Conservation (phyloP, 129 eudicot species). For the Smallanthus sonchifolius region DNA sequence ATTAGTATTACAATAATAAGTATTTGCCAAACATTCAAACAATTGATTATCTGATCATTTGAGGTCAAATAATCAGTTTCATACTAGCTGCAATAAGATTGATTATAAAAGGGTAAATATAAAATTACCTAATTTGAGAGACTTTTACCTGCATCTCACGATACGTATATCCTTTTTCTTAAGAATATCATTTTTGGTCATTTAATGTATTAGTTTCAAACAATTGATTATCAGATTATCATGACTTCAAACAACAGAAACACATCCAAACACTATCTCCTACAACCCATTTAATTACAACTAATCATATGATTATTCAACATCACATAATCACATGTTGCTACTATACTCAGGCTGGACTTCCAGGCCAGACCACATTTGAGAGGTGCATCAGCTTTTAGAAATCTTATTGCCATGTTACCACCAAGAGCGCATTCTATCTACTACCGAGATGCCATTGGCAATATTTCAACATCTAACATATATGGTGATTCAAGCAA, state of each 20-base stretch:
- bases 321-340: background rate
- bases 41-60: too few species aligned
- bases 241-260: background rate
- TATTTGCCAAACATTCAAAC: too few species aligned
- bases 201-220: background rate
- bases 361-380: constrained; percentile 61
- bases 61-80: constrained; percentile 41
- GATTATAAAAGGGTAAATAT: too few species aligned
- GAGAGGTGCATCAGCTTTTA: constrained; percentile 79
- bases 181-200: too few species aligned
- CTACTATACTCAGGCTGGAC: constrained; percentile 63
- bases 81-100: background rate
- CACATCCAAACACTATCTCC: background rate
- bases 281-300: background rate
- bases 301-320: background rate
- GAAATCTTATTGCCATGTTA: constrained; percentile 69
- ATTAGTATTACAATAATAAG: too few species aligned
- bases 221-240: background rate
- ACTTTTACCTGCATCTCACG: too few species aligned
- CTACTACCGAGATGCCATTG: constrained; percentile 92
- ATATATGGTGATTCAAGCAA: constrained; percentile 56
- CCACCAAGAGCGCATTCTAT: constrained; percentile 93
- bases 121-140: too few species aligned
- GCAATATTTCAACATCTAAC: constrained; percentile 96
- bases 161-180: too few species aligned